A percentile compares a stretch with the other conserved stretches of the same genome.
These are phyloP conservation scores for Hymenoscyphus albidus DNA, from an alignment of 2,329 filamentous ascomycete species.

Conservation along the genomic window DNA sequence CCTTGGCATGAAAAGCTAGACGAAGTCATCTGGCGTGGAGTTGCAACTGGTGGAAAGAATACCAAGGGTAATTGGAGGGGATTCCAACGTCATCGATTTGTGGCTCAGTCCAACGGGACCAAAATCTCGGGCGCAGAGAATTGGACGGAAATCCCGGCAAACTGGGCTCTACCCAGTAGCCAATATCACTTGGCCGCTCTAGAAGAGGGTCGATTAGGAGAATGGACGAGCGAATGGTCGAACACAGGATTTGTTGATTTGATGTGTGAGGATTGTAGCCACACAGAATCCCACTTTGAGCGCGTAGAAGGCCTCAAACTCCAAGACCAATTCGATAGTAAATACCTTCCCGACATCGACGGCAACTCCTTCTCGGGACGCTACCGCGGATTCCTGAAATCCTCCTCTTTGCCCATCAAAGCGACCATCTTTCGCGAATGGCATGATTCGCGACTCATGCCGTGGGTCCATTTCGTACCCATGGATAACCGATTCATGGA, in stretches of 20 bases:
- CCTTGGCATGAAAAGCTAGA: constrained; percentile 54
- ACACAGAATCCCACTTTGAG: constrained; percentile 40
- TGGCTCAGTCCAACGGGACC: constrained; percentile 49
- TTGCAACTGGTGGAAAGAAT: constrained; percentile 55
- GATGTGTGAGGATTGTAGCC: constrained; percentile 47
- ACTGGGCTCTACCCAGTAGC: constrained; percentile 50
- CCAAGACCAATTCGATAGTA: constrained; percentile 54
- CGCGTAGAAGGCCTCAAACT: constrained; percentile 49
- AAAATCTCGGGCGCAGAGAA: constrained; percentile 32
- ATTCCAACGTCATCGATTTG: constrained; percentile 54
- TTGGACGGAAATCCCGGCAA: constrained; percentile 40
- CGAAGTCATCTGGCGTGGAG: constrained; percentile 58
- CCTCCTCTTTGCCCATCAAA: constrained; percentile 69
- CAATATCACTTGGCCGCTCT: constrained; percentile 44
- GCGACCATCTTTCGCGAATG: constrained; percentile 75
- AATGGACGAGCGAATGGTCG: constrained; percentile 33
- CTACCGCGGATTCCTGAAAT: constrained; percentile 66
- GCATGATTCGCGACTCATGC: constrained; percentile 70
- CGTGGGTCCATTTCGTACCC: constrained; percentile 80
- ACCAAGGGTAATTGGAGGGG: constrained; percentile 47
- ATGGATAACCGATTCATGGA: constrained; percentile 74
- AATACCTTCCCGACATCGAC: constrained; percentile 74
- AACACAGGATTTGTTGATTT: constrained; percentile 39
- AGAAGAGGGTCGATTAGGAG: constrained; percentile 42
- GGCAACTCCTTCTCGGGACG: constrained; percentile 69